Base-by-base conservation (phyloP, 2,329 filamentous ascomycete species). In the Penicillium crustosum region DNA sequence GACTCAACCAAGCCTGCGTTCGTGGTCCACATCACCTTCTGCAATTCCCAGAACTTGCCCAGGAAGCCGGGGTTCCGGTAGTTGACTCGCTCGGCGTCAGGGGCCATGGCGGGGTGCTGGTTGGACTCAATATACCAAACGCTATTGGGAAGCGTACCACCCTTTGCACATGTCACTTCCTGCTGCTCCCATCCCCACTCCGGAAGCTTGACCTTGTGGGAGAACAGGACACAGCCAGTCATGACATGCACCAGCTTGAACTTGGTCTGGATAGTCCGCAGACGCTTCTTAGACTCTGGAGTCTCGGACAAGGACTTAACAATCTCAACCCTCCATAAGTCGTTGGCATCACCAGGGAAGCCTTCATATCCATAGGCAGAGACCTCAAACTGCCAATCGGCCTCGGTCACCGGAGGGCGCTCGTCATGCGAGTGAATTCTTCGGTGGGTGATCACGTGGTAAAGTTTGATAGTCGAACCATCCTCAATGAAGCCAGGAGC, bases 151-250 rank as follows among this genome's bases (percentile, higher is more conserved):
- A 97, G 80, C 61, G 92, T 96, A 67, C 92, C 94, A 48, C 90
- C 89, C 67, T 88, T 89, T 8, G 94, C 94, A 72, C 94, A 99
- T 21, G 93, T 97, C n/a, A 99, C 94, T 77, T 99, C 94, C 75
- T 99, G 94, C 76, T 99, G 94, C 75, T 97, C 94, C 52, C 89
- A 99, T 47, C 90, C 94, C 94, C 94, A 99, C 3, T 96, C 92
- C 3, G 94, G 94, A 58, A 99, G 87, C 81, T 99, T 99, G 73
- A 97, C 93, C 80, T 97, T 97, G 83, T 99, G 94, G 0, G 93
- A 97, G 82, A 99, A 99, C 25, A 99, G 83, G 13, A 89, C 90
- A 72, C 94, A 99, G 47, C 93, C 93, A 62, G 92, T 96, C 94
- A 99, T 97, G 73, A 96, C 79, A 72, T 99, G 94, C 35, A 97